Base-by-base conservation (phyloP, 2,329 filamentous ascomycete genomes). In the Aspergillus pseudoglaucus region DNA sequence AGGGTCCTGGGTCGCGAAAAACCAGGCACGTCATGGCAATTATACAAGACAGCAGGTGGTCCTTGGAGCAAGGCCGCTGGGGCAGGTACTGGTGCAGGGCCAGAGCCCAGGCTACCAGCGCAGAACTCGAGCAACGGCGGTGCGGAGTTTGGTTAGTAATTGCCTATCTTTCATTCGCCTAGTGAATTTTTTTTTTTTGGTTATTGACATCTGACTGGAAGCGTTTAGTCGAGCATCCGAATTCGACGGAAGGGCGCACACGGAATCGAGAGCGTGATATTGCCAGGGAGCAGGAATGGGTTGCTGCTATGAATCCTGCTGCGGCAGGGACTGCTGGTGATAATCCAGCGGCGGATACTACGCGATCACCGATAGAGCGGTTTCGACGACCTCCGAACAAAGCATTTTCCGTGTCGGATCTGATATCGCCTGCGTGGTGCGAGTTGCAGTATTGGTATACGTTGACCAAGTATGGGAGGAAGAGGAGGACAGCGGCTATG, bases 371-470 rank as follows among this genome's bases (percentile, higher is more conserved):
- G 0, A 71, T 96, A 2, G 78, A 89, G 53, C 82, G 86, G 30
- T 95, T 95, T 59, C 84, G 90, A 33, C 82, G 82, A 1, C 83
- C 79, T 47, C 88, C 88, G 0, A 84, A 78, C 60, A 91, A 88
- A 62, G 82, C 87, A 0, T 77, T 97, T 6, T 89, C 87, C 0
- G 93, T 97, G 1, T 90, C 88, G 2, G 93, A 98, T 66, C 72
- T 97, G 20, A 82, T 90, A 0, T 86, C 88, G 1, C 90, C 90
- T 2, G 85, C 90, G 6, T 98, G 93, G 93, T 98, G 93, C 66
- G 91, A 98, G 68, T 68, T 97, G 50, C 90, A 97, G 65, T 94
- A 95, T 60, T 90, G 83, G 75, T 96, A 94, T 69, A 88, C 83
- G 0, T 76, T 98, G 47, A 87, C 84, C 3, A 83, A 81, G 47